Base-by-base conservation (phyloP, 495 filamentous ascomycete genomes). In the Neurospora sp. region DNA sequence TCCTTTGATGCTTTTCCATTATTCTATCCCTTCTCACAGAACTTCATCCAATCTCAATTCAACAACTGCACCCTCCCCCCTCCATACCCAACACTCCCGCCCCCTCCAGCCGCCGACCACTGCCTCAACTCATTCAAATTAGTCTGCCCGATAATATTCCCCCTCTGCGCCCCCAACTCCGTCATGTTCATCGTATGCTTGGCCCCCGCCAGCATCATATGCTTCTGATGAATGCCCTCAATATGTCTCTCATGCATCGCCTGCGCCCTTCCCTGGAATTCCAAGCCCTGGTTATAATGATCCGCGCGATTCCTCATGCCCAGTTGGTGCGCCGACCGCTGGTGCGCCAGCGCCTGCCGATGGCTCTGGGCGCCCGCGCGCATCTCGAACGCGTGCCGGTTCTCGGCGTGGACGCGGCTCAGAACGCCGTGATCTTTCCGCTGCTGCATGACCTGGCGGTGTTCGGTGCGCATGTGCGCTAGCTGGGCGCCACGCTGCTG, bases 121-220 rank as follows among this genome's bases (percentile, higher is more conserved):
- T 62, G 54, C 23, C 54, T 76, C 70, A 80, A 18, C 71, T 80
- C 77, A 20, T 76, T 72, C 74, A 79, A 48, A 35, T 79, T 74
- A 1, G 78, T 78, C 54, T 77, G 72, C 12, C 79, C 79, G 71
- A 78, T 79, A 10, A 80, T 70, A 44, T 79, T 74, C 10, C 79
- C 79, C 69, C 77, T 74, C 23, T 75, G 69, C 20, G 76, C 76
- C 70, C 70, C 72, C 46, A 79, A 18, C 69, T 74, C 75, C 8
- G 77, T 78, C 79, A 79, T 79, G 20, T 74, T 71, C 73, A 75
- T 59, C 35, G 73, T 72, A 14, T 76, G 72, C 38, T 73, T 77
- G 59, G 48, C 70, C 12, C 71, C 74, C 11, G 40, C 39, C 70
- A 76, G 9, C 31, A 38, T 48, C 18, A 71, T 74, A 20, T 77